Conservation (phyloP, 1,139 yeast genomes). For the Petasospora rhodanensis region DNA sequence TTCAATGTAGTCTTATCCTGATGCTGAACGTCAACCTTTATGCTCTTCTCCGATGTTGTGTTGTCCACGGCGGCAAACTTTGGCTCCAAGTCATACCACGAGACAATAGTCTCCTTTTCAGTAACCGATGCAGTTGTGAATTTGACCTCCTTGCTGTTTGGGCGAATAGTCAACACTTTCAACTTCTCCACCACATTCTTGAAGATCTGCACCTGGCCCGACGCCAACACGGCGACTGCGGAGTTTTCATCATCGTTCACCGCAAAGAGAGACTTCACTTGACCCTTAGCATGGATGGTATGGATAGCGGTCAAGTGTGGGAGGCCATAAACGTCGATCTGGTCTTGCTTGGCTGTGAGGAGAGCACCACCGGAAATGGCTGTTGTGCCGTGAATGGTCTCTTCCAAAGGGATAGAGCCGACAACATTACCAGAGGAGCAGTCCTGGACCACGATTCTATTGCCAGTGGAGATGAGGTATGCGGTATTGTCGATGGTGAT, state of each 20-base stretch:
- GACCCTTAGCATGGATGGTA: slow-evolving; percentile 8
- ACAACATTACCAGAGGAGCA: slow-evolving; percentile 6
- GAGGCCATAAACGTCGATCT: slow-evolving; percentile 6
- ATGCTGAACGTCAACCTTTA: slow-evolving; percentile 15
- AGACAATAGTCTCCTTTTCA: slow-evolving; percentile 9
- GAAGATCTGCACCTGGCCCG: slow-evolving; percentile 34
- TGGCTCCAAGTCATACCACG: slow-evolving; percentile 23
- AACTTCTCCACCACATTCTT: slow-evolving; percentile 8
- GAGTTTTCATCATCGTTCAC: slow-evolving; percentile 8
- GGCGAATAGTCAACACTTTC: slow-evolving; percentile 20
- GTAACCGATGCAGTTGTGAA: slow-evolving; percentile 22
- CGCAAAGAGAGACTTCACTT: slow-evolving; percentile 11
- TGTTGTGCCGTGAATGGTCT: slow-evolving; percentile 3
- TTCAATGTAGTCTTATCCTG: slow-evolving; percentile 2
- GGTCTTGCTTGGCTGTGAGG: slow-evolving; percentile 7
- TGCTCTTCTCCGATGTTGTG: slow-evolving; percentile 8
- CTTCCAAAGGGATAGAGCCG: slow-evolving; percentile 7
- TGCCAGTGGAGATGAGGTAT: slow-evolving; percentile 7
- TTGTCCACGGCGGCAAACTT: slow-evolving; percentile 20
- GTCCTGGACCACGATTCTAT: slow-evolving; percentile 8
- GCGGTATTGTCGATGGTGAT: slow-evolving; percentile 2
- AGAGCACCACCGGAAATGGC: slow-evolving; percentile 8
- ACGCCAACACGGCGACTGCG: slow-evolving; percentile 25
- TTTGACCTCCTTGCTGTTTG: slow-evolving; percentile 15
- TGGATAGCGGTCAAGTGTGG: slow-evolving; percentile 7